Percentiles rank a stretch among this genome's conserved stretches.
These are phyloP conservation scores for Excoecaria cochinchinensis DNA, from an alignment of 345 rosid genomes.

Conservation along the genomic window DNA sequence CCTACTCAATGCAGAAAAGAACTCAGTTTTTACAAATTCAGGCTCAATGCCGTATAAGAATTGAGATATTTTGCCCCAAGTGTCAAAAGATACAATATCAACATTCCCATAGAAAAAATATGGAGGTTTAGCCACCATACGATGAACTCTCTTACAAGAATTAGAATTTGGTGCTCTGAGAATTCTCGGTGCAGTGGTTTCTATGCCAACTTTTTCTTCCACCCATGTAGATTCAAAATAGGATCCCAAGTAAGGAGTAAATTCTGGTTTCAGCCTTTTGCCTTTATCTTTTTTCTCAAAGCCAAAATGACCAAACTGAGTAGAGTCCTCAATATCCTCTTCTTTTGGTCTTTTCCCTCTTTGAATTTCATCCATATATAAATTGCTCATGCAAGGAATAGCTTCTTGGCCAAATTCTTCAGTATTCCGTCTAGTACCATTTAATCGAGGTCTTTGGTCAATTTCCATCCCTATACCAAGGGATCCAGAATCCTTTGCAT, in stretches of 20 bases:
- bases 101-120: constrained; percentile 77
- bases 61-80: constrained; percentile 66
- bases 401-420: constrained; percentile 39
- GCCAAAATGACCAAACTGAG: constrained; percentile 22
- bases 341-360: constrained; percentile 73
- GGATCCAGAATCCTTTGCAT: constrained; percentile 27
- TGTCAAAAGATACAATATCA: constrained; percentile 39
- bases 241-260: constrained; percentile 41
- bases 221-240: constrained; percentile 39
- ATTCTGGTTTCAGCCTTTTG: constrained; percentile 59
- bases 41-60: constrained; percentile 64
- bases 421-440: constrained; percentile 39
- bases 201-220: constrained; percentile 47
- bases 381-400: constrained; percentile 12
- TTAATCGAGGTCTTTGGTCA: constrained; percentile 19
- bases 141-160: constrained; percentile 42
- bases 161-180: constrained; percentile 39
- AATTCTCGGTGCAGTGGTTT: constrained; percentile 20
- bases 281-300: constrained; percentile 42
- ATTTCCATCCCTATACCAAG: constrained; percentile 24
- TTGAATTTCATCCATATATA: constrained; percentile 34
- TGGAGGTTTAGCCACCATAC: constrained; percentile 59
- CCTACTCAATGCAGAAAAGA: constrained; percentile 68
- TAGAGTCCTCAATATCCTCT: constrained; percentile 36
- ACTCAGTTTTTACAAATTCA: constrained; percentile 60